Percentiles rank a stretch among this genome's conserved stretches.
Evolutionary conservation across 192 early-diverging fungal species (phyloP).

Genomic region (Lobosporangium transversale): DNA sequence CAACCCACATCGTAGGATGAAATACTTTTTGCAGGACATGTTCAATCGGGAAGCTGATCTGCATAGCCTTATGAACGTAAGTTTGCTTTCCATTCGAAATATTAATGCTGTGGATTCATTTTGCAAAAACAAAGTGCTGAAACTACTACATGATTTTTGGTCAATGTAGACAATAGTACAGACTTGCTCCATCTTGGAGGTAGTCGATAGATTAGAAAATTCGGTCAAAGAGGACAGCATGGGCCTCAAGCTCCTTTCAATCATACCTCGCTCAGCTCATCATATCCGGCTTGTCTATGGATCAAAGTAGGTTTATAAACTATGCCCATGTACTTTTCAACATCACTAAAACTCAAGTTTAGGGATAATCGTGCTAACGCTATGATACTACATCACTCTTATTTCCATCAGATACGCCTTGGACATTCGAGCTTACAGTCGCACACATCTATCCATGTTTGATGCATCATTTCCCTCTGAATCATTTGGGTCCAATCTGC

Average conservation of each 20-base stretch:
- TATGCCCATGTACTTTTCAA: no score
- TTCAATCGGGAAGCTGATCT: conserved; percentile 45
- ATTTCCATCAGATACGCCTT: conserved; percentile 35
- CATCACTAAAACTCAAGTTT: neutral
- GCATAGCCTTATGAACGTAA: conserved; percentile 47
- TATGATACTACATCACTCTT: neutral
- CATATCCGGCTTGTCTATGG: conserved; percentile 42
- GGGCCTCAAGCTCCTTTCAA: conserved; percentile 34
- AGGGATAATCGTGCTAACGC: neutral
- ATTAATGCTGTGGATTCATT: no score
- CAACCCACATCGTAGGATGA: conserved; percentile 43
- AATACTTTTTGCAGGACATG: conserved; percentile 47
- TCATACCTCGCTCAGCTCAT: conserved; percentile 41
- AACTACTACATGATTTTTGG: neutral
- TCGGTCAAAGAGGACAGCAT: conserved; percentile 42
- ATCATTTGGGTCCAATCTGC: conserved; percentile 25
- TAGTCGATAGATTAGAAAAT: conserved; percentile 39
- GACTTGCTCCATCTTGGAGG: conserved; percentile 37
- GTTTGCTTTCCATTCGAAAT: neutral
- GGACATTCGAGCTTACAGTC: conserved; percentile 34
- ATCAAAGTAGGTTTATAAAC: conserved; percentile 30
- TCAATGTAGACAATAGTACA: conserved; percentile 23
- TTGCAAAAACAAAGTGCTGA: no score
- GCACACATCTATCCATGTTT: conserved; percentile 44
- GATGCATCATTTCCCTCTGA: conserved; percentile 41